These are phyloP conservation scores for Xylariaceae sp. DNA, from an alignment of 2,329 filamentous ascomycete species.

Conservation along the genomic window DNA sequence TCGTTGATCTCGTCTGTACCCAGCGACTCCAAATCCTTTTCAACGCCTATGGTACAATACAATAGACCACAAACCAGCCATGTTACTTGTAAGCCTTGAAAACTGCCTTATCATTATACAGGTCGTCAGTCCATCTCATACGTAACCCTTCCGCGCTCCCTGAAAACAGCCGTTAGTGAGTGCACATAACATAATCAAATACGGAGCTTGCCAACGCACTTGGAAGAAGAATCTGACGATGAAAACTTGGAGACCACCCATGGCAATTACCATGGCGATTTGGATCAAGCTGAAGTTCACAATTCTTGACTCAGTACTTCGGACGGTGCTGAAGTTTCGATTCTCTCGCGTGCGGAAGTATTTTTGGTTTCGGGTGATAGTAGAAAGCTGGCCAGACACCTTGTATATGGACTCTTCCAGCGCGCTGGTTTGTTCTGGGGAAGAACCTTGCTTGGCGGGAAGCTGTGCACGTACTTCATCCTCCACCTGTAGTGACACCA, in stretches of 20 bases:
- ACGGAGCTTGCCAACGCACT: constrained; percentile 50
- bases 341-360: constrained; percentile 99
- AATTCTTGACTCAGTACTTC: constrained; percentile 93
- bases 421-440: constrained; percentile 84
- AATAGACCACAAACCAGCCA: constrained; percentile 25
- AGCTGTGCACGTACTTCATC: constrained; percentile 40
- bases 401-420: constrained; percentile 96
- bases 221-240: constrained; percentile 99
- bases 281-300: constrained; percentile 98
- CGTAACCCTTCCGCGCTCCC: constrained; percentile 73
- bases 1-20: constrained; percentile 12
- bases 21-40: constrained; percentile 24
- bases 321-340: constrained; percentile 96
- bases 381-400: constrained; percentile 89
- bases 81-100: constrained; percentile 35
- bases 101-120: constrained; percentile 16
- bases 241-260: constrained; percentile 97
- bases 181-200: constrained; percentile 23
- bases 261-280: constrained; percentile 86
- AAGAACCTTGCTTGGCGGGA: constrained; percentile 49
- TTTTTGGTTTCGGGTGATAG: constrained; percentile 95
- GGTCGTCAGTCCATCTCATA: constrained; percentile 51
- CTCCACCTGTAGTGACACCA: constrained; percentile 32
- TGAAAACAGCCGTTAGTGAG: constrained; percentile 37
- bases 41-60: constrained; percentile 37